These are phyloP conservation scores for Heracleum sosnowskyi DNA, from an alignment of 129 eudicot genomes.

Conservation along the genomic window DNA sequence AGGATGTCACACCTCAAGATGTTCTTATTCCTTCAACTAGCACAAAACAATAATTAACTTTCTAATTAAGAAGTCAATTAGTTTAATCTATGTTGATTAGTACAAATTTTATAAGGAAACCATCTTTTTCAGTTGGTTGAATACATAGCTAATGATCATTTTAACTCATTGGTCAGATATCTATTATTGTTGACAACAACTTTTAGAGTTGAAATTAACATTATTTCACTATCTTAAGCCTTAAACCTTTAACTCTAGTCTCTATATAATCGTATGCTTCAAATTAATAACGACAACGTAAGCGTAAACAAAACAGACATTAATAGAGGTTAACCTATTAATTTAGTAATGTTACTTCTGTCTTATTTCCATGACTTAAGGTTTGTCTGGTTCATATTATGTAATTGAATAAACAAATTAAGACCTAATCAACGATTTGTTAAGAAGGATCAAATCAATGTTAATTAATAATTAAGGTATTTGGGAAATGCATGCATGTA, in stretches of 20 bases:
- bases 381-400: background rate
- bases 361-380: constrained; percentile 15
- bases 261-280: constrained; percentile 17
- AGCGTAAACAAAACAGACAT: constrained; percentile 13
- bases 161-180: constrained; percentile 1
- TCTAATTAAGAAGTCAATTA: constrained; percentile 8
- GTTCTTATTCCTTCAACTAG: constrained; percentile 11
- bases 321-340: background rate
- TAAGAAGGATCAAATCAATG: background rate
- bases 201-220: background rate
- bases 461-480: background rate
- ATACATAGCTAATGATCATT: constrained; percentile 7
- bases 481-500: background rate
- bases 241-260: constrained; percentile 10
- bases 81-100: background rate
- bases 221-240: background rate
- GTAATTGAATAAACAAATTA: background rate
- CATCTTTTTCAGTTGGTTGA: constrained; percentile 10
- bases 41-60: background rate
- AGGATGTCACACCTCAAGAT: background rate
- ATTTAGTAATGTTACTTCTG: constrained; percentile 8
- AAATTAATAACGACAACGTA: constrained; percentile 17
- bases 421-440: background rate
- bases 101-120: background rate
- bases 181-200: background rate